These are phyloP conservation scores for Metschnikowia cubensis DNA, from an alignment of 805 yeast genomes.

Conservation along the genomic window DNA sequence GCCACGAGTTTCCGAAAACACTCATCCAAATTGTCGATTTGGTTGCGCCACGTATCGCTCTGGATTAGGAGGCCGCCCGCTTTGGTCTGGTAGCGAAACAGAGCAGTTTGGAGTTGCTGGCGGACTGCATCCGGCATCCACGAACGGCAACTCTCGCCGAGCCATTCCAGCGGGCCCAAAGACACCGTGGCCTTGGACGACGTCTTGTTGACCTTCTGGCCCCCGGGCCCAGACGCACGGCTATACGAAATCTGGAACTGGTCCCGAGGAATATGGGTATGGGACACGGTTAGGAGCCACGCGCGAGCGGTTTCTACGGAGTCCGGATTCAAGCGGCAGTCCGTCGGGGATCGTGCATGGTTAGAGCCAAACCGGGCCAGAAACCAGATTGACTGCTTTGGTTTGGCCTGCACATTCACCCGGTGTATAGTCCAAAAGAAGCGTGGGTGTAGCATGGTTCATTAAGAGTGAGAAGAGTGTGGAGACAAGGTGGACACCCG, in stretches of 20 bases:
- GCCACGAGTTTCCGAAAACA: constrained; percentile 58
- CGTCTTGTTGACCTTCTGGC: constrained; percentile 79
- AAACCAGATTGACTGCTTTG: too few species aligned
- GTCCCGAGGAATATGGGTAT: constrained; percentile 39
- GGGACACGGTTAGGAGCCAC: constrained; percentile 40
- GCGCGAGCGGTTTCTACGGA: constrained; percentile 27
- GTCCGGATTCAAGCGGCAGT: neutral
- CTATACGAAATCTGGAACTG: constrained; percentile 45
- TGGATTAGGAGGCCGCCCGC: constrained; percentile 54
- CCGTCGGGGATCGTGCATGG: too few species aligned
- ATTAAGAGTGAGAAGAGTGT: neutral
- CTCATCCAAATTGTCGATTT: constrained; percentile 51
- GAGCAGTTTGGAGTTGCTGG: constrained; percentile 34
- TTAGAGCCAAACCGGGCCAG: too few species aligned
- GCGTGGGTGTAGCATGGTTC: neutral
- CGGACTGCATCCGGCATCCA: constrained; percentile 62
- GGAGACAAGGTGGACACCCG: neutral
- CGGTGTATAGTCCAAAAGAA: neutral
- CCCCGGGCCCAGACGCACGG: constrained; percentile 81
- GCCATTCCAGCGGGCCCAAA: constrained; percentile 42
- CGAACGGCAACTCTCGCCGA: constrained; percentile 30
- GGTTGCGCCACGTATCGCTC: constrained; percentile 55
- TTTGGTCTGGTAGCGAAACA: constrained; percentile 53
- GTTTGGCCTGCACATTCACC: too few species aligned
- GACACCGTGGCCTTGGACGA: constrained; percentile 63